These are phyloP conservation scores for Penicillium steckii DNA, from an alignment of 495 filamentous ascomycete genomes.

Conservation along the genomic window DNA sequence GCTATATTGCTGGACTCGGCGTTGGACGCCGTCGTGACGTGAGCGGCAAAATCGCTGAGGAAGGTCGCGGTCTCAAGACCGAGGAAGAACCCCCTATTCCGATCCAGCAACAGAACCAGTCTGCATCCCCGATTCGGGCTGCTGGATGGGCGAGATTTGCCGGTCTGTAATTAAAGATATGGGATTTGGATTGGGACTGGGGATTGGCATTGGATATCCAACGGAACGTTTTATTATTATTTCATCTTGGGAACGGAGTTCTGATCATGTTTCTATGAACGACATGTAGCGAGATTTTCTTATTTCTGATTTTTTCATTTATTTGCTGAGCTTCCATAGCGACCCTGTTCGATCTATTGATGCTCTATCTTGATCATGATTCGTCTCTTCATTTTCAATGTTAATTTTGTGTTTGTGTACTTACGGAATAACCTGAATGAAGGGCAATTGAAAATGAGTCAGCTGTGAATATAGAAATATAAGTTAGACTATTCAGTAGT, in stretches of 20 bases:
- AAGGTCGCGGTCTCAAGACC: conserved; percentile 59
- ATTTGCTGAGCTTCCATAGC: neutral
- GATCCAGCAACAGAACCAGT: conserved; percentile 8
- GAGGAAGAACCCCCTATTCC: conserved; percentile 11
- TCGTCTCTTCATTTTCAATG: neutral
- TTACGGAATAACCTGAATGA: too few species aligned
- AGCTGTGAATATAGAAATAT: too few species aligned
- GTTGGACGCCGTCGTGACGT: conserved; percentile 62
- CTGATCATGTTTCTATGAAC: conserved; percentile 14
- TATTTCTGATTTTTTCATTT: conserved; percentile 4
- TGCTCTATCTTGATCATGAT: neutral
- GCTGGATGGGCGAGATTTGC: conserved; percentile 51
- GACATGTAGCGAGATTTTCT: conserved; percentile 22
- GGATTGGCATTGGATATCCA: neutral
- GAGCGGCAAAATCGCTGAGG: conserved; percentile 83
- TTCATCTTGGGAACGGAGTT: conserved; percentile 16
- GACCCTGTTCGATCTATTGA: neutral
- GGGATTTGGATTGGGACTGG: neutral
- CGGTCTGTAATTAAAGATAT: conserved; percentile 31
- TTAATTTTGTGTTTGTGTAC: neutral
- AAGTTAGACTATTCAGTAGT: too few species aligned
- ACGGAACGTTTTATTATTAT: conserved; percentile 5
- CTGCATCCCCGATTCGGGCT: conserved; percentile 26
- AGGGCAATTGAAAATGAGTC: too few species aligned
- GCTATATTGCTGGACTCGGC: conserved; percentile 55